Evolutionary conservation across 2,329 filamentous ascomycete species (phyloP).

Genomic region (Fusarium avenaceum): DNA sequence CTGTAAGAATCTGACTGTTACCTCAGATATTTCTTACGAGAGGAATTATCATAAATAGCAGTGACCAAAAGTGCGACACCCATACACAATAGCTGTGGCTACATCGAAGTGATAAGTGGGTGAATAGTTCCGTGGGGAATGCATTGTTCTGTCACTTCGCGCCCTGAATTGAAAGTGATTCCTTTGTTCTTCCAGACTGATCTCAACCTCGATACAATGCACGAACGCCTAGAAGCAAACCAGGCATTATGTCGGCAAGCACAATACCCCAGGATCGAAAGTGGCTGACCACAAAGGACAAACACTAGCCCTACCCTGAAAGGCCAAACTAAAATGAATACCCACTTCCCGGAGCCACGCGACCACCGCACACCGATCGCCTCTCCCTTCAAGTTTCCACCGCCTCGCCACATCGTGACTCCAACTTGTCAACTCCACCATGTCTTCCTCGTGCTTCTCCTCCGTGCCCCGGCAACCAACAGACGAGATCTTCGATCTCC

Average conservation of each 20-base stretch:
- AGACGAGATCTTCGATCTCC: conserved; percentile 36
- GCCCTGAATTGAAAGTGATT: not conserved
- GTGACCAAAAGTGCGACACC: no score
- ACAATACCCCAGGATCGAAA: not conserved
- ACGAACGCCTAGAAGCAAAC: not conserved
- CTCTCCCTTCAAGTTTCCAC: conserved; percentile 9
- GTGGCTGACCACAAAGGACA: conserved; percentile 16
- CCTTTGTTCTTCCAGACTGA: not conserved
- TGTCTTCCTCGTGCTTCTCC: conserved; percentile 26
- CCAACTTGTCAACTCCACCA: not conserved
- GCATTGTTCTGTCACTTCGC: no score
- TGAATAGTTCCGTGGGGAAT: no score
- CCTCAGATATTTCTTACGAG: no score
- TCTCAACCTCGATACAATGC: no score
- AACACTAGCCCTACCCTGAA: conserved; percentile 29
- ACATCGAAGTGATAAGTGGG: no score
- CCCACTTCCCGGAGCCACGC: conserved; percentile 25
- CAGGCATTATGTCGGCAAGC: conserved; percentile 1
- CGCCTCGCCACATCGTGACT: conserved; percentile 9
- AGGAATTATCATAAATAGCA: no score
- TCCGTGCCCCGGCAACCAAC: conserved; percentile 24
- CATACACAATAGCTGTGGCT: no score
- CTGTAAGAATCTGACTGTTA: no score
- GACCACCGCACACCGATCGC: conserved; percentile 17
- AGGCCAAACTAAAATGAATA: conserved; percentile 30